Conservation (phyloP, 225 moss, liverwort and hornwort genomes). For the Ulota crispa region DNA sequence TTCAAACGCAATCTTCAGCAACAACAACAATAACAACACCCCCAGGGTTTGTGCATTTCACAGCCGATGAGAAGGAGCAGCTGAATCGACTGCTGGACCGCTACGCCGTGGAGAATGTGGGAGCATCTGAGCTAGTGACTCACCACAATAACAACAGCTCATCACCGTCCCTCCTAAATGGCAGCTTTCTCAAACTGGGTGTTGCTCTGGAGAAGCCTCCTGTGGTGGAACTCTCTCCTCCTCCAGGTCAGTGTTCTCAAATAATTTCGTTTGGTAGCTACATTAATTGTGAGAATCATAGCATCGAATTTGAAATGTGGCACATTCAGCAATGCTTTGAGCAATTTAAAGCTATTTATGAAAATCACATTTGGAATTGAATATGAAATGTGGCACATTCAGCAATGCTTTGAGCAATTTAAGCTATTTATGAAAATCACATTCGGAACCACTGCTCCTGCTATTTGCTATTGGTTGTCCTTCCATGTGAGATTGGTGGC, state of each 20-base stretch:
- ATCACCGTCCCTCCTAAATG: slow-evolving; percentile 45
- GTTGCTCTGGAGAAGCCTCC: not conserved
- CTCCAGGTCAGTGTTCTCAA: not conserved
- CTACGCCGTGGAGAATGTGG: slow-evolving; percentile 51
- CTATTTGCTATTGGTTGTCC: no score
- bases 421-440: no score
- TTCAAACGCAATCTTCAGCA: not conserved
- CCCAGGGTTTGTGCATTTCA: not conserved
- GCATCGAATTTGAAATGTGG: no score
- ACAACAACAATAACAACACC: not conserved
- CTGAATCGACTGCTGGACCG: slow-evolving; percentile 48
- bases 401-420: no score
- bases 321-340: no score
- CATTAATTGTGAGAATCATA: no score
- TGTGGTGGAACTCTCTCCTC: not conserved
- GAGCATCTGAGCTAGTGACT: not conserved
- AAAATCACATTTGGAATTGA: no score
- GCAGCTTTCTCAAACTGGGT: slow-evolving; percentile 50
- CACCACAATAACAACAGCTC: slow-evolving; percentile 27
- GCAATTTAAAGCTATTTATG: no score
- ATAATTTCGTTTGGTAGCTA: no score
- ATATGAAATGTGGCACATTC: no score
- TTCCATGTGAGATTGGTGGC: no score
- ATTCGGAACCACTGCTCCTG: no score
- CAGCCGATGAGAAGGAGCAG: slow-evolving; percentile 32